A percentile compares a stretch with the other conserved stretches of the same genome.
Conservation (phyloP, 31 red algal species). For the Porphyra umbilicalis region DNA sequence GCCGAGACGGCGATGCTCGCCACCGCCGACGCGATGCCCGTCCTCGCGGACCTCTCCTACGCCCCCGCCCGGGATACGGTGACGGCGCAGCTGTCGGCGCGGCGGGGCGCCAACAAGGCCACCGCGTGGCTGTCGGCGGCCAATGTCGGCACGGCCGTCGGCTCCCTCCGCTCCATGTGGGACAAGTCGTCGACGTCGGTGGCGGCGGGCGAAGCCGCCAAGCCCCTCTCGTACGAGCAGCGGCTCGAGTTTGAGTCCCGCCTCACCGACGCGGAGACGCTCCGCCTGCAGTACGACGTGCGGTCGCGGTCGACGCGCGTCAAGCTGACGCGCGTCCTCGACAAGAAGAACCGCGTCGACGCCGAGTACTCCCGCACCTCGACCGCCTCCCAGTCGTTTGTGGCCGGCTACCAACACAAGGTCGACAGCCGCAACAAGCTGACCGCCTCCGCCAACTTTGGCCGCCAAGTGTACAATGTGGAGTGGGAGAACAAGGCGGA, state of each 20-base stretch:
- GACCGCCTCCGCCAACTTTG: conserved; percentile 36
- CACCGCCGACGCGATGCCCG: conserved; percentile 21
- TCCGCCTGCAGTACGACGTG: conserved; percentile 47
- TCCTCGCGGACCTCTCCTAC: conserved; percentile 35
- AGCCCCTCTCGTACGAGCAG: conserved; percentile 2
- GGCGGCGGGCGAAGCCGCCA: conserved; percentile 12
- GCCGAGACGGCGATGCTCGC: conserved; percentile 29
- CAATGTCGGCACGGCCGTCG: not conserved
- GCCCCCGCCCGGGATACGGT: conserved; percentile 37
- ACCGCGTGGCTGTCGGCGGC: conserved; percentile 4
- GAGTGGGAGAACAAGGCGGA: conserved; percentile 65
- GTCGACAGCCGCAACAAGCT: conserved; percentile 38
- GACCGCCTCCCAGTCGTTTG: conserved; percentile 12
- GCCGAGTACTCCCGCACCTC: conserved; percentile 39
- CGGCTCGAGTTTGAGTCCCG: conserved; percentile 51
- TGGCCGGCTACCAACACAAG: conserved; percentile 33
- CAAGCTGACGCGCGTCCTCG: conserved; percentile 37
- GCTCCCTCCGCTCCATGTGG: conserved; percentile 10
- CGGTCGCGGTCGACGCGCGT: conserved; percentile 39
- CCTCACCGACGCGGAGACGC: conserved; percentile 28
- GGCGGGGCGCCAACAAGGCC: conserved; percentile 31
- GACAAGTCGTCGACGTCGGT: conserved; percentile 17
- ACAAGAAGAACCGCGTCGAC: conserved; percentile 42
- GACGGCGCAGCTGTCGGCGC: conserved; percentile 24
- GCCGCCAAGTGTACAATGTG: conserved; percentile 32